Conservation (phyloP, 2,329 filamentous ascomycete species). For the Ceratocystis huliohia region DNA sequence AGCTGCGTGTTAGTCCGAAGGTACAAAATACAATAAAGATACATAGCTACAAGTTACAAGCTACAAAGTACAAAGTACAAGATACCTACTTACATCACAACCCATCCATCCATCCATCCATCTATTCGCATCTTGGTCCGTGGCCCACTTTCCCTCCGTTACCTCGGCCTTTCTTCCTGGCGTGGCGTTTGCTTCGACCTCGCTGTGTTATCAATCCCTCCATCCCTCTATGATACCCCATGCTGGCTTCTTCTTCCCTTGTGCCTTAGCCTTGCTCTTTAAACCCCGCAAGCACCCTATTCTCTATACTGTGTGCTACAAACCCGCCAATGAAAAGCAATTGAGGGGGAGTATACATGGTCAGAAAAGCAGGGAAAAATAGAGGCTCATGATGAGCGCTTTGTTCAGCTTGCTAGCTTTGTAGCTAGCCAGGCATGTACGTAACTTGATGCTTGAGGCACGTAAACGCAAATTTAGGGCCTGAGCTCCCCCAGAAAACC, state of each 20-base stretch:
- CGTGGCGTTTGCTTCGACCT: background rate
- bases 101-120: background rate
- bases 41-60: too few relatives aligned
- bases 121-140: background rate
- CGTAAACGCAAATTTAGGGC: background rate
- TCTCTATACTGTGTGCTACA: background rate
- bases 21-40: background rate
- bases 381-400: background rate
- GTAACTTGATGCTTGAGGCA: background rate
- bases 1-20: background rate
- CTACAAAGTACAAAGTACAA: too few relatives aligned
- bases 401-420: constrained; percentile 3
- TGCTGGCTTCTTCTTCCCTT: background rate
- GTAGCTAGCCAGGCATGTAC: background rate
- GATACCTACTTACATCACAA: background rate
- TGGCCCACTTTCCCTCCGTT: constrained; percentile 4
- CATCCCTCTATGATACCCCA: background rate
- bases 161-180: constrained; percentile 8
- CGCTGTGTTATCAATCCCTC: background rate
- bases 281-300: background rate
- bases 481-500: background rate
- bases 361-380: background rate
- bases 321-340: background rate
- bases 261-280: background rate
- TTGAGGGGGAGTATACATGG: background rate